Base-by-base conservation (phyloP, 768 basidiomycete species). In the Heimioporus sp. region DNA sequence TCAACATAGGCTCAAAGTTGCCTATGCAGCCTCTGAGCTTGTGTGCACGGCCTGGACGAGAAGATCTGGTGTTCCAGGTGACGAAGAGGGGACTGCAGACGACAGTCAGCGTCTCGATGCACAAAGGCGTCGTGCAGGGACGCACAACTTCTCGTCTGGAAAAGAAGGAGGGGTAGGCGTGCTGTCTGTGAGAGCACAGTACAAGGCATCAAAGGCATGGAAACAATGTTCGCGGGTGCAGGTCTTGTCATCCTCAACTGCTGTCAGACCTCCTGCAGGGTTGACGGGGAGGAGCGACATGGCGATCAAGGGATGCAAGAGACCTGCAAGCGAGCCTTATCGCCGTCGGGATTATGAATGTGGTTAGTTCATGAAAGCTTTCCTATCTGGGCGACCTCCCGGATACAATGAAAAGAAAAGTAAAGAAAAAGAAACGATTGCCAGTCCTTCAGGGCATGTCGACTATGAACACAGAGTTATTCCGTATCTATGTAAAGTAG, bases 11-110 rank as follows among this genome's bases (percentile, higher is more conserved):
- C 32, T 86, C 83, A 63, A 99, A 99, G 70, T 82, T 93, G 63
- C 96, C 96, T 60, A 99, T 98, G 72, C 96, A 99, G 43, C 96
- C 96, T 47, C 96, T 76, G 55, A 99, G 75, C 52, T 81, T 77
- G 41, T 82, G 76, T 19, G 80, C 66, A 52, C 81, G 79, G 31
- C 82, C 83, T 17, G 81, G 73, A 51, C 80, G 82, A 51, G 76
- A 77, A 31, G 81, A 76, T 53, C 79, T 80, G 41, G 82, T 86
- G 70, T 92, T 94, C 95, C 95, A 99, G 7, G 96, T 98, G 31
- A 98, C 92, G 70, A 99, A 99, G 49, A 99, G 76, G 12, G 95
- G 93, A 70, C 68, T 69, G 15, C 36, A 44, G 30, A 36, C 30
- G 35, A n/a, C 34, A 8, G 35, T 62, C 43, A 55, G 56, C n/a